phyloP scores from a whole-genome alignment of 371 early-diverging fungal species.

The Mucor sp. region DNA sequence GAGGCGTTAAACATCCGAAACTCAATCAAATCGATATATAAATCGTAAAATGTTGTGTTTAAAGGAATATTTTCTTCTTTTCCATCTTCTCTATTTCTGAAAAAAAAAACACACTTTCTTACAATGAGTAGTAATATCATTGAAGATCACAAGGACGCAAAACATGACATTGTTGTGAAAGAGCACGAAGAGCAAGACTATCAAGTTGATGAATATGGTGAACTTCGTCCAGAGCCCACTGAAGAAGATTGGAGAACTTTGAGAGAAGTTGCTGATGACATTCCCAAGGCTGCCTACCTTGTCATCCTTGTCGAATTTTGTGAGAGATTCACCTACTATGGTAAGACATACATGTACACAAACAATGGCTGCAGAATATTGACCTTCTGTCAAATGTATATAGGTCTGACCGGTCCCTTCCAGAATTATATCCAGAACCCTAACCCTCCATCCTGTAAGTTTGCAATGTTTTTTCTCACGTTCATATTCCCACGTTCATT shows the following conservation, averaged over 20 bases:
- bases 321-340: slow-evolving; percentile 80
- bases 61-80: background rate
- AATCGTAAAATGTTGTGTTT: background rate
- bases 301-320: slow-evolving; percentile 75
- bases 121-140: background rate
- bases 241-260: slow-evolving; percentile 48
- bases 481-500: background rate
- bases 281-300: slow-evolving; percentile 60
- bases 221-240: slow-evolving; percentile 40
- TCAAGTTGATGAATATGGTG: background rate
- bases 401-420: slow-evolving; percentile 70
- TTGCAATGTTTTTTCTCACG: background rate
- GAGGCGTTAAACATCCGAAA: background rate
- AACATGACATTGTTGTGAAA: slow-evolving; percentile 13
- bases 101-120: background rate
- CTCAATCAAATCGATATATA: background rate
- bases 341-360: slow-evolving; percentile 11
- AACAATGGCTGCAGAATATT: background rate
- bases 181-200: slow-evolving; percentile 30
- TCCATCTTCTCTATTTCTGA: background rate
- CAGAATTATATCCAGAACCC: slow-evolving; percentile 63
- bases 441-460: slow-evolving; percentile 39
- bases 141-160: slow-evolving; percentile 10
- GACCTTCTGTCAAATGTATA: background rate
- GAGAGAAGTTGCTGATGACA: slow-evolving; percentile 52